Evolutionary conservation across 495 filamentous ascomycete species (phyloP), one percentile per base, ranked within the genome.

Genomic region (Jackrogersella minutella): DNA sequence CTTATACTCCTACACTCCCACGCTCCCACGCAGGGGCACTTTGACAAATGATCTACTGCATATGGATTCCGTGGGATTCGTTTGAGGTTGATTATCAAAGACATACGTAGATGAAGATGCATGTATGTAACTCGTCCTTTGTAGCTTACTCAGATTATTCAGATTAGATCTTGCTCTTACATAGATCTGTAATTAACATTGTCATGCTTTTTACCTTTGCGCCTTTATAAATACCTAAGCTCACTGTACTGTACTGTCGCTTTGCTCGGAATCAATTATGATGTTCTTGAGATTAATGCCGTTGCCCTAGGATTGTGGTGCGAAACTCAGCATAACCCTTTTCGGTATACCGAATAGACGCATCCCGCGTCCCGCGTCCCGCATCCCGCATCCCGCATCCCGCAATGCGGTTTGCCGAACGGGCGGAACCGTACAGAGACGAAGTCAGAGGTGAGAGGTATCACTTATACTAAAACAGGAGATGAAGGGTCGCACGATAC

Each of bases 351-450:
- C 39, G 47, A 53, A 22, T 31, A 13, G 30, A 9, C 26, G 26
- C 26, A 30, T 30, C 7, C 26, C 26, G 26, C 7, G 26, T 30
- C 26, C 26, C 26, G 26, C 26, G 7, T 30, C 26, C 26, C 26
- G 26, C 21, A 46, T 21, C 41, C 10, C 41, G 21, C 3, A 40
- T 58, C 34, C 50, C 40, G 33, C 36, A 21, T n/a, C n/a, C n/a
- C n/a, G 17, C 11, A 30, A 64, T 60, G 60, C 66, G 46, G 16
- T 22, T 17, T 51, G 2, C 55, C 51, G 51, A 31, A 46, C 31
- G 43, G 53, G 33, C 40, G 59, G 66, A 17, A 50, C 17, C 14
- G 2, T 28, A 47, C 58, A 54, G 53, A 33, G 10, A 5, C 54
- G 19, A 21, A 22, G 17, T 5, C 17, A 22, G 19, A 28, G 21